phyloP scores from a whole-genome alignment of 192 early-diverging fungal species.

The Rhizoclosmatium globosum region DNA sequence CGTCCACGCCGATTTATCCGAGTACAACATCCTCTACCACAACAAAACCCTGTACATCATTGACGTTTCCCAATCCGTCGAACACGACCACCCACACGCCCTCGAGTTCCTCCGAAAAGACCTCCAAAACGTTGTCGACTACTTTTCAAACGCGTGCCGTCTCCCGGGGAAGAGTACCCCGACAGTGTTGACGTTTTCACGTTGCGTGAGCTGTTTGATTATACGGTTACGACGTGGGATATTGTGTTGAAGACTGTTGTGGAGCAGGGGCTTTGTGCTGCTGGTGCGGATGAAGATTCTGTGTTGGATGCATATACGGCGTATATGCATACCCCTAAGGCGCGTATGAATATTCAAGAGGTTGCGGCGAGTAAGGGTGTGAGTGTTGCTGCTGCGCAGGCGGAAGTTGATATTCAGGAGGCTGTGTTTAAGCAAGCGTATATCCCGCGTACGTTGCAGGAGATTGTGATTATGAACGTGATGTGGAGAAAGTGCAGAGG shows the following conservation, averaged over 20 bases:
- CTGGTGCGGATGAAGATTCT: constrained; percentile 65
- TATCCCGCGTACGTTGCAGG: constrained; percentile 90
- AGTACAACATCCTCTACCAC: constrained; percentile 97
- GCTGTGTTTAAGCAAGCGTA: constrained; percentile 91
- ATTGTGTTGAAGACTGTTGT: constrained; percentile 20
- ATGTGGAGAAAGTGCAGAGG: constrained; percentile 75
- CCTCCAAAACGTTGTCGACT: constrained; percentile 91
- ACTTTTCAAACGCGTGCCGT: constrained; percentile 77
- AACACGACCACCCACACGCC: constrained; percentile 97
- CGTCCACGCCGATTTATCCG: constrained; percentile 98
- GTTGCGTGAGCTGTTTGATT: constrained; percentile 87
- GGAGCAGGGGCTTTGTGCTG: constrained; percentile 55
- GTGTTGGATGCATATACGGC: constrained; percentile 65
- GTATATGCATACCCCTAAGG: constrained; percentile 1
- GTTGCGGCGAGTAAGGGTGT: constrained; percentile 1
- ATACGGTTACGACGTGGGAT: constrained; percentile 63
- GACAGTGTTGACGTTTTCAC: constrained; percentile 54
- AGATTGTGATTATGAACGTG: constrained; percentile 88
- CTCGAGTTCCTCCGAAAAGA: constrained; percentile 97
- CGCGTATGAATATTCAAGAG: not conserved
- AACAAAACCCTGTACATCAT: constrained; percentile 86
- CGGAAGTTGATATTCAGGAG: constrained; percentile 70
- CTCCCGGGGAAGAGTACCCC: constrained; percentile 43
- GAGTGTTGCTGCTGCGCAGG: constrained; percentile 41
- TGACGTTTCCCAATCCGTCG: constrained; percentile 98